These are phyloP conservation scores for Suillus tomentosus DNA, from an alignment of 768 basidiomycete species.

Conservation along the genomic window DNA sequence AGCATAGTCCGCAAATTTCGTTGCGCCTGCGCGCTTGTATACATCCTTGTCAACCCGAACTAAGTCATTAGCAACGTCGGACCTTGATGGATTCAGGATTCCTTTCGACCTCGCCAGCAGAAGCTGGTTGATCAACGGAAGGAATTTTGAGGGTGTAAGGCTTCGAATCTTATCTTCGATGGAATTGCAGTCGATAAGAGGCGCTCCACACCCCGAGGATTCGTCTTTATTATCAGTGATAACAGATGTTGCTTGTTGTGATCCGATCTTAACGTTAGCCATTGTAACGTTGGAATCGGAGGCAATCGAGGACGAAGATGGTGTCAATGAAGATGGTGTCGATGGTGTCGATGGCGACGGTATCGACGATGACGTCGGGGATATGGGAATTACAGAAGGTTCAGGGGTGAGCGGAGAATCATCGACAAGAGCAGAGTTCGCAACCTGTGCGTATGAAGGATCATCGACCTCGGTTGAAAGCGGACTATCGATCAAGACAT, in stretches of 20 bases:
- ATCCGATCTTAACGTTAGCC: slow-evolving; percentile 6
- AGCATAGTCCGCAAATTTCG: slow-evolving; percentile 29
- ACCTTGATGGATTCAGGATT: slow-evolving; percentile 37
- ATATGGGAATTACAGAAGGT: not conserved
- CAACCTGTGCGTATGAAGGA: not conserved
- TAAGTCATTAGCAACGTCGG: slow-evolving; percentile 39
- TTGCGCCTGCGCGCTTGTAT: slow-evolving; percentile 29
- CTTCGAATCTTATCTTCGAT: slow-evolving; percentile 14
- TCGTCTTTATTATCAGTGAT: slow-evolving; percentile 11
- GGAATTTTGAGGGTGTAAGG: slow-evolving; percentile 32
- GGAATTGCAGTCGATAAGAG: slow-evolving; percentile 7
- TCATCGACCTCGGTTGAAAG: not conserved
- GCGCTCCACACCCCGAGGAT: slow-evolving; percentile 8
- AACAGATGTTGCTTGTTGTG: slow-evolving; percentile 4
- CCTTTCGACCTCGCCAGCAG: slow-evolving; percentile 32
- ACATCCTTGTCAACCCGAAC: slow-evolving; percentile 26
- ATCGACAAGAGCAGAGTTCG: not conserved
- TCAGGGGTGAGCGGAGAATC: not conserved
- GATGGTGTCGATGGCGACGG: not conserved
- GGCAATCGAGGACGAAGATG: not conserved
- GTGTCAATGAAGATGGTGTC: not conserved
- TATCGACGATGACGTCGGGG: slow-evolving; percentile 1
- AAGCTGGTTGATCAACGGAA: slow-evolving; percentile 27
- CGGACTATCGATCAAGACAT: not conserved
- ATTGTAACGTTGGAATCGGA: not conserved